Evolutionary conservation across 2,329 filamentous ascomycete genomes (phyloP).

Genomic region (Pezicula neosporulosa): DNA sequence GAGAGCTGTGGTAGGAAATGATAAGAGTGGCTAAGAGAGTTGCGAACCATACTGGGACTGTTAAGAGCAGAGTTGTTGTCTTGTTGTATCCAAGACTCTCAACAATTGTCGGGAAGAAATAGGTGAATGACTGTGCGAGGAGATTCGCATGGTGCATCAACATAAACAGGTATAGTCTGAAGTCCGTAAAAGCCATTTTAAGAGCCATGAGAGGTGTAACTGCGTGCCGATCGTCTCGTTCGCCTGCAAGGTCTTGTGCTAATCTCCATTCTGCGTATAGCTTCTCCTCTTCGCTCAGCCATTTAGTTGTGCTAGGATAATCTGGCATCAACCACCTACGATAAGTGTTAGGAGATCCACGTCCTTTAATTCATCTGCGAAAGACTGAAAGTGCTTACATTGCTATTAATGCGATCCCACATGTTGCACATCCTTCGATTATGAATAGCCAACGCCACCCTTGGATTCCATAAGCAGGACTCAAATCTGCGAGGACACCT

Average conservation of each 20-base stretch:
- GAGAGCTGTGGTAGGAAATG: background rate
- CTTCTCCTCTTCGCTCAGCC: slow-evolving; percentile 36
- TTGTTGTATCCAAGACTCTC: slow-evolving; percentile 20
- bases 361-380: no score
- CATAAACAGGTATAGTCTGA: background rate
- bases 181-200: background rate
- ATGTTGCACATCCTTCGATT: slow-evolving; percentile 47
- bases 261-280: slow-evolving; percentile 3
- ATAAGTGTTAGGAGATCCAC: background rate
- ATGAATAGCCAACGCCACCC: slow-evolving; percentile 44
- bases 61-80: slow-evolving; percentile 1
- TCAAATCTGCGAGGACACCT: slow-evolving; percentile 16
- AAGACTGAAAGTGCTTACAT: slow-evolving; percentile 22
- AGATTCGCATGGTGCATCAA: slow-evolving; percentile 9
- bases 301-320: slow-evolving; percentile 33
- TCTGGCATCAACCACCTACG: slow-evolving; percentile 24
- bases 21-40: background rate
- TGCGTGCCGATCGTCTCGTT: slow-evolving; percentile 33
- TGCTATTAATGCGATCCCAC: slow-evolving; percentile 39
- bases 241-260: background rate
- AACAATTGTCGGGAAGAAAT: slow-evolving; percentile 24
- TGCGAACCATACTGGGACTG: background rate
- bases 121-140: slow-evolving; percentile 3
- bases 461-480: slow-evolving; percentile 1
- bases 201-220: slow-evolving; percentile 22